Base-by-base conservation (phyloP, 306 rosid genomes). In the Ceratonia siliqua region DNA sequence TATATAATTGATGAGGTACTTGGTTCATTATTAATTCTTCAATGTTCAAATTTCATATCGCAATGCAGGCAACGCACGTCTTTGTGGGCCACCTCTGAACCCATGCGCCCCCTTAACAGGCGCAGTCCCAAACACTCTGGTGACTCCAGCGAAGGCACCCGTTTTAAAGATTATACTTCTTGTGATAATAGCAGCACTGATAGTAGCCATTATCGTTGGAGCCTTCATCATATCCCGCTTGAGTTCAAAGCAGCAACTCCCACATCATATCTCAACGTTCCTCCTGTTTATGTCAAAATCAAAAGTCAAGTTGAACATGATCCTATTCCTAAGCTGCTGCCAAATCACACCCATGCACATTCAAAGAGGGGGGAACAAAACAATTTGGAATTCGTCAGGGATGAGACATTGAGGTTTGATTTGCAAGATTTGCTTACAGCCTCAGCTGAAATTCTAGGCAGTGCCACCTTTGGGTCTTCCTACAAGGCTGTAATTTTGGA, bases 391-490 rank as follows among this genome's bases (percentile, higher is more conserved):
- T 92, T 95, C 49, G 59, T 92, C 3, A 84, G 85, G 78, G 82
- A 86, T 0, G 89, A 83, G n/a, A 35, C 83, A 2, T 64, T 69
- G 36, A 82, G n/a, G 54, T 95, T 92, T 71, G 97, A 85, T 70
- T 73, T 95, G 52, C 92, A 89, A 4, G 99, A 95, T 72, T 76
- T 95, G 66, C 81, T 95, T 0, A 81, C 52, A 68, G 89, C 98
- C 8, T 92, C 99, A 0, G 99, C 99, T 0, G 99, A 95, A 58
- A 81, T 95, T 55, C 74, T 95, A 43, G 99, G 99, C 15, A 95
- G 99, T 62, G 96, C 95, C 0, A 78, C 83, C 0, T 95, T 95
- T 42, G 99, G 97, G 3, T 87, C 99, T 66, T 95, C 99, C 1
- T 95, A 90, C 86, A 95, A 92, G 84, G 96, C 97, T 0, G 83